phyloP scores from a whole-genome alignment of 257 asterid species.

The Ehretia macrophylla region DNA sequence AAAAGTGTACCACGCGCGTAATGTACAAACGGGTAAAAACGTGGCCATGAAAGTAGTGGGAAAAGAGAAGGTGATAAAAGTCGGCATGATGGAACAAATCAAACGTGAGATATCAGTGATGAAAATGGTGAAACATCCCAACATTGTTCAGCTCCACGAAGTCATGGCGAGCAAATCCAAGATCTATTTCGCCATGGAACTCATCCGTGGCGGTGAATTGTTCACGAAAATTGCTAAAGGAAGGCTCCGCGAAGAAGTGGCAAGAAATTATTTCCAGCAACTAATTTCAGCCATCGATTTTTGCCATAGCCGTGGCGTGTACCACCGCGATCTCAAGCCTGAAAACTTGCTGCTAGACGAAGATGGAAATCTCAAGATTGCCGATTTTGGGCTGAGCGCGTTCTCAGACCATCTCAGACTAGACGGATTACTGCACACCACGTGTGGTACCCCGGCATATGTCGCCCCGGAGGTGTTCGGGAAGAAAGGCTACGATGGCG shows the following conservation, averaged over 20 bases:
- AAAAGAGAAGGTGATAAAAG: constrained; percentile 48
- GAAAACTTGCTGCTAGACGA: constrained; percentile 46
- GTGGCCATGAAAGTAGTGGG: constrained; percentile 57
- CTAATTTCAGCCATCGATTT: constrained; percentile 49
- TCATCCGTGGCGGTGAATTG: constrained; percentile 49
- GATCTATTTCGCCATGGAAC: constrained; percentile 52
- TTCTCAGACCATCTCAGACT: constrained; percentile 37
- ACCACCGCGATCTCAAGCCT: constrained; percentile 48
- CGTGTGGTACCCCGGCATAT: constrained; percentile 55
- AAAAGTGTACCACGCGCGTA: constrained; percentile 43
- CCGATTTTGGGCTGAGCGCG: constrained; percentile 54
- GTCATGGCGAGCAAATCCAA: constrained; percentile 58
- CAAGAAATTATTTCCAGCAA: constrained; percentile 51
- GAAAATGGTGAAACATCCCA: constrained; percentile 56
- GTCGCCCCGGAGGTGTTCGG: constrained; percentile 58
- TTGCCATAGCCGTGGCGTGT: constrained; percentile 56
- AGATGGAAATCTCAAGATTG: constrained; percentile 43
- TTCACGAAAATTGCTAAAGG: constrained; percentile 43
- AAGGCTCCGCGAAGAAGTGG: constrained; percentile 40
- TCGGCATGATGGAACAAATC: constrained; percentile 63
- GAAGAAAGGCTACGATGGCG: constrained; percentile 50
- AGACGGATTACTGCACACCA: constrained; percentile 47
- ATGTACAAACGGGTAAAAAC: constrained; percentile 37
- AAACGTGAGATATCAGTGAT: constrained; percentile 51
- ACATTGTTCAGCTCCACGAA: constrained; percentile 51